Percentiles rank a stretch among this genome's conserved stretches.
phyloP scores from a whole-genome alignment of 768 basidiomycete species.

The Lactarius indigo region DNA sequence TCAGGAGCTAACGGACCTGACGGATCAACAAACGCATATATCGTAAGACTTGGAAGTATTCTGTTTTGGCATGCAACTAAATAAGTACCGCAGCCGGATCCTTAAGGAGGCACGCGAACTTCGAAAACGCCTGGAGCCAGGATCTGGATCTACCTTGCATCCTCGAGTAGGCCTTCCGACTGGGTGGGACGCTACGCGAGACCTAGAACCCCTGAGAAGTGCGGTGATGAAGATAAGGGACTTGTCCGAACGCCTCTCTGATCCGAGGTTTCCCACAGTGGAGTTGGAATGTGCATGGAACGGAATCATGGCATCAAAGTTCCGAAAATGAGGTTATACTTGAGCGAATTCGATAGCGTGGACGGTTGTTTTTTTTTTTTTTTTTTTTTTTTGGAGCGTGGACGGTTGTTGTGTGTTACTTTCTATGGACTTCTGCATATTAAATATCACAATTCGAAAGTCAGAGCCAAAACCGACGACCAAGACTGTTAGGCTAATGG shows the following conservation, averaged over 20 bases:
- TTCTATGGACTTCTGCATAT: too few relatives aligned
- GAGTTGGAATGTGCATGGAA: slow-evolving; percentile 17
- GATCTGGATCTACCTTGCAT: slow-evolving; percentile 1
- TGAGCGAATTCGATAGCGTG: too few relatives aligned
- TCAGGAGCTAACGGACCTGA: slow-evolving; percentile 1
- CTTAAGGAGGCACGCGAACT: neutral
- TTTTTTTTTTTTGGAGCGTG: too few relatives aligned
- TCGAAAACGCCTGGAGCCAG: neutral
- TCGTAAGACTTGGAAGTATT: neutral
- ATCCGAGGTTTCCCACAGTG: neutral
- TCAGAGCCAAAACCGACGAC: too few relatives aligned
- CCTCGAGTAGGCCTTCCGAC: neutral
- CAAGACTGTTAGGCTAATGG: too few relatives aligned
- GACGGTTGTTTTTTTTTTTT: too few relatives aligned
- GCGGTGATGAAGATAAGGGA: slow-evolving; percentile 6
- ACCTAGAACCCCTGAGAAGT: slow-evolving; percentile 4
- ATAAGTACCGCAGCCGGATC: neutral
- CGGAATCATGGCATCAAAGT: slow-evolving; percentile 11
- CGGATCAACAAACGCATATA: neutral
- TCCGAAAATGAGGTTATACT: too few relatives aligned
- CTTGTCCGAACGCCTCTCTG: neutral
- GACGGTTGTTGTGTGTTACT: too few relatives aligned
- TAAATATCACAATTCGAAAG: too few relatives aligned
- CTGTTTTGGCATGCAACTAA: neutral
- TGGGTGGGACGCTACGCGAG: slow-evolving; percentile 1